Evolutionary conservation across 2,329 filamentous ascomycete genomes (phyloP).

Genomic region (Arthrobotrys pseudoclavata): DNA sequence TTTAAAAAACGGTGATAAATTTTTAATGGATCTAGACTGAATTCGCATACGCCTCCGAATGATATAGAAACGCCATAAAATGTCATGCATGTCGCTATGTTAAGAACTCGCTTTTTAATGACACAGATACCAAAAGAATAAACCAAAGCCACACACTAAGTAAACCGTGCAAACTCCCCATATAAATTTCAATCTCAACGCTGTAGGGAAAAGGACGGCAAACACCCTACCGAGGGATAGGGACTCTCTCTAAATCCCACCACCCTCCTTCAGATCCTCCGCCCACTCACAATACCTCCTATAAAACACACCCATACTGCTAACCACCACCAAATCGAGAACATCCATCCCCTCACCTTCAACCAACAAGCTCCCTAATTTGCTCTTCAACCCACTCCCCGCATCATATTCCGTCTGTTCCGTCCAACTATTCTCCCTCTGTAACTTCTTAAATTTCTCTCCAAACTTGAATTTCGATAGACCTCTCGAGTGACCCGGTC

Average conservation of each 20-base stretch:
- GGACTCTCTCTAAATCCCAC: constrained; percentile 11
- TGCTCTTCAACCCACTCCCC: constrained; percentile 73
- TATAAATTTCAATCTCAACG: background rate
- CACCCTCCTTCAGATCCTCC: constrained; percentile 46
- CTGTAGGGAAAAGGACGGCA: background rate
- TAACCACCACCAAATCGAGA: constrained; percentile 90
- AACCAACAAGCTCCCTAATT: constrained; percentile 92
- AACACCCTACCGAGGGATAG: too few species aligned
- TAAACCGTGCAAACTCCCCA: background rate
- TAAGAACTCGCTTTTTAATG: constrained; percentile 21
- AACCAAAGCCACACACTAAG: background rate
- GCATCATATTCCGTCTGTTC: constrained; percentile 48
- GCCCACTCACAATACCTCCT: constrained; percentile 76
- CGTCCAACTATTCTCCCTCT: constrained; percentile 53
- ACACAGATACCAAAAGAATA: background rate
- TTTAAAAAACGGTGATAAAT: background rate
- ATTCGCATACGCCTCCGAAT: background rate
- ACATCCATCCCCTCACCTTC: constrained; percentile 93
- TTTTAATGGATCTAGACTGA: background rate
- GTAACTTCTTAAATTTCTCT: constrained; percentile 55
- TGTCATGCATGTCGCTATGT: background rate
- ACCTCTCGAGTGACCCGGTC: constrained; percentile 17
- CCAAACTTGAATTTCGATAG: constrained; percentile 48
- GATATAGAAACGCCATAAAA: constrained; percentile 4
- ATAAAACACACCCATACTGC: constrained; percentile 96